Base-by-base conservation (phyloP, 345 rosid genomes). In the Cardamine resedifolia region DNA sequence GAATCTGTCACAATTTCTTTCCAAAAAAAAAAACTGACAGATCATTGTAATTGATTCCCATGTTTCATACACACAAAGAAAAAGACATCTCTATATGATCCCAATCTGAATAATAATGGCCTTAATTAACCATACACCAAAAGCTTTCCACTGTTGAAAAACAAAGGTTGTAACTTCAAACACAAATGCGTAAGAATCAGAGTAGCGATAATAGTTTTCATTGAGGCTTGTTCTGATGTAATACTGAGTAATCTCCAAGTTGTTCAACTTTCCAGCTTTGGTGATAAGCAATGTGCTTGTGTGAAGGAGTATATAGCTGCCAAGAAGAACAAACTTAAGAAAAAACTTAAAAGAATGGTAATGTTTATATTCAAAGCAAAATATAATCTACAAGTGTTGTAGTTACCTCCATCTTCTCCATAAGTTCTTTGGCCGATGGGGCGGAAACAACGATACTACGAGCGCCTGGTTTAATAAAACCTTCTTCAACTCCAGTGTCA, bases 401-500 rank as follows among this genome's bases (percentile, higher is more conserved):
- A 28, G 64, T 7, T 58, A 26, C 53, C 68, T 63, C 52, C 24
- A 44, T 58, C 57, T 90, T 90, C 56, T 79, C 84, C 86, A 94
- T 2, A 47, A 91, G 97, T 71, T 89, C 90, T 75, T 82, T 83
- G 51, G 97, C 92, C 14, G 95, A 84, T 36, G 96, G 82, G 18
- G 96, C 95, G 61, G 95, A 89, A 79, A 94, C 86, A 53, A 86
- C 79, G 45, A 94, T 91, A 18, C 81, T 72, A 62, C 98, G 85
- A 62, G 97, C 97, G 16, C 88, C 64, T 4, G 90, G 89, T 78
- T 86, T 91, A 73, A 94, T 91, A 74, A 94, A 94, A 69, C 98
- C 96, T 83, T 94, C 96, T 81, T 81, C 61, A 39, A 94, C 97
- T 7, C 97, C 95, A 26, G 81, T 86, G 82, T 94, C 98, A 59